A percentile compares a stretch with the other conserved stretches of the same genome.
phyloP scores from a whole-genome alignment of 2,329 filamentous ascomycete genomes.

The Onygena corvina region DNA sequence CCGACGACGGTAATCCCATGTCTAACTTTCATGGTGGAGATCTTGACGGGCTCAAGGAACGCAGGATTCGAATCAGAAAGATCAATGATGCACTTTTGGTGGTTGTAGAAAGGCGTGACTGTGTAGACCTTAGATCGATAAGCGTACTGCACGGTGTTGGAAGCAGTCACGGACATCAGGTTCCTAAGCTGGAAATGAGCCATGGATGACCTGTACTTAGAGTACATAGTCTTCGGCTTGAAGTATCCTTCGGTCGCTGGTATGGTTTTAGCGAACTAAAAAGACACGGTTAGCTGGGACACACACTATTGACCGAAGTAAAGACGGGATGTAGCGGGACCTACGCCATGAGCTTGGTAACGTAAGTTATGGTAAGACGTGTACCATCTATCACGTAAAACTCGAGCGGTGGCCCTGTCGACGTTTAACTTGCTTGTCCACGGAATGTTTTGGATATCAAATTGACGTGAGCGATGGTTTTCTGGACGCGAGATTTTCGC shows the following conservation, averaged over 20 bases:
- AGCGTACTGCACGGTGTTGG: slow-evolving; percentile 46
- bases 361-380: slow-evolving; percentile 31
- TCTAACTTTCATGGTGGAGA: slow-evolving; percentile 43
- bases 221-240: slow-evolving; percentile 39
- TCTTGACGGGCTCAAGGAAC: slow-evolving; percentile 31
- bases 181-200: slow-evolving; percentile 51
- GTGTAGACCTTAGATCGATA: slow-evolving; percentile 37
- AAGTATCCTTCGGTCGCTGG: slow-evolving; percentile 37
- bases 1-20: slow-evolving; percentile 43
- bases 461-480: slow-evolving; percentile 21
- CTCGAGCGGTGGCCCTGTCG: slow-evolving; percentile 27
- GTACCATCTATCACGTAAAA: slow-evolving; percentile 32
- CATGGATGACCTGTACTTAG: slow-evolving; percentile 38
- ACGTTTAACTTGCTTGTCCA: slow-evolving; percentile 30
- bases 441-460: slow-evolving; percentile 34
- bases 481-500: slow-evolving; percentile 24
- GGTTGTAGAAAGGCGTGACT: slow-evolving; percentile 37
- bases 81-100: slow-evolving; percentile 38
- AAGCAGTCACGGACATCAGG: slow-evolving; percentile 42
- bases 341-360: slow-evolving; percentile 19
- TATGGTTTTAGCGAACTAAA: slow-evolving; percentile 24
- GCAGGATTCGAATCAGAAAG: slow-evolving; percentile 32
- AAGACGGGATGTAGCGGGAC: neutral
- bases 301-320: neutral
- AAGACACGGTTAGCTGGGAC: neutral